These are phyloP conservation scores for Neurospora hispaniola DNA, from an alignment of 495 filamentous ascomycete genomes.

Conservation along the genomic window DNA sequence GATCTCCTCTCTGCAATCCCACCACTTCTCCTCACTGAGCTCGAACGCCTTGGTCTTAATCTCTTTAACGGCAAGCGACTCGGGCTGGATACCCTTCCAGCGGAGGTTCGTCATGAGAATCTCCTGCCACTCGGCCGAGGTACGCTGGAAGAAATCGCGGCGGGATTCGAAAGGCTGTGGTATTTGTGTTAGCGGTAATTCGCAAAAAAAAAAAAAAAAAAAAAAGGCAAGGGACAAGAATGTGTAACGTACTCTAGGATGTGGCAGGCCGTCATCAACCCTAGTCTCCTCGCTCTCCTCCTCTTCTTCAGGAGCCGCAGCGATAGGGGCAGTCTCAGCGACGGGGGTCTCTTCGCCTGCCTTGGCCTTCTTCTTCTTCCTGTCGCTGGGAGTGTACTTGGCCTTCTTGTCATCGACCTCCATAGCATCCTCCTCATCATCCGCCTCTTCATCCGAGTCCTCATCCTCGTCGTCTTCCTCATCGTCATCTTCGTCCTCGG, in stretches of 20 bases:
- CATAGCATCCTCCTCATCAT: constrained; percentile 53
- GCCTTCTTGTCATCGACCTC: constrained; percentile 24
- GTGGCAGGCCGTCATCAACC: constrained; percentile 48
- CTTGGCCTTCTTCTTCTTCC: constrained; percentile 33
- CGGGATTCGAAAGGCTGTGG: constrained; percentile 82
- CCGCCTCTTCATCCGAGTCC: constrained; percentile 57
- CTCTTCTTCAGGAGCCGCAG: constrained; percentile 27
- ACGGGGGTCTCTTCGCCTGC: constrained; percentile 20
- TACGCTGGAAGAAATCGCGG: constrained; percentile 84
- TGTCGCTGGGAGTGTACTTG: constrained; percentile 30
- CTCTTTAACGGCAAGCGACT: constrained; percentile 72
- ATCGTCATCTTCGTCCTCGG: constrained; percentile 53
- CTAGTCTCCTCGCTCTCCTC: constrained; percentile 38
- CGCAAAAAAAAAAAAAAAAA: neutral
- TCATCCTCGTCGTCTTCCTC: constrained; percentile 63
- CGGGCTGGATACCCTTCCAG: constrained; percentile 46
- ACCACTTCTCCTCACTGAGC: constrained; percentile 91
- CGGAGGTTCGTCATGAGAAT: constrained; percentile 58
- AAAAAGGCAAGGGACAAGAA: neutral
- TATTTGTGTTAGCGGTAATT: constrained; percentile 29
- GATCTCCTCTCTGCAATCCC: constrained; percentile 95
- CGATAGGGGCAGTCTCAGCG: constrained; percentile 23
- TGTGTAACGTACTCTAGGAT: constrained; percentile 35
- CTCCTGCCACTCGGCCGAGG: constrained; percentile 84
- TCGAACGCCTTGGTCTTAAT: constrained; percentile 81